phyloP scores from a whole-genome alignment of 768 basidiomycete genomes.

The Xerocomellus amylosporus region DNA sequence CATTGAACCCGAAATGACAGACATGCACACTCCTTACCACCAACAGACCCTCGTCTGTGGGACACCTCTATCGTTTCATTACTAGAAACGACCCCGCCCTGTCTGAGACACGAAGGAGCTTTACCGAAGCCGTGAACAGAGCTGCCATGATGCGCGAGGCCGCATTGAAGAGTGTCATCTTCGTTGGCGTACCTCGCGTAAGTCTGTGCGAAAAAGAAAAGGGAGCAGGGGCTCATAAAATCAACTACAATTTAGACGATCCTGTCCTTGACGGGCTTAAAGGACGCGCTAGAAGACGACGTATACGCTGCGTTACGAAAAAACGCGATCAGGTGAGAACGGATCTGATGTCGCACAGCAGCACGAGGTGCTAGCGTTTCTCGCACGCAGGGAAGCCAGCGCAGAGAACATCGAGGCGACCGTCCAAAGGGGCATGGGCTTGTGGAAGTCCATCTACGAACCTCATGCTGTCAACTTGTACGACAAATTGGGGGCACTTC shows the following conservation, averaged over 20 bases:
- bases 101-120: slow-evolving; percentile 39
- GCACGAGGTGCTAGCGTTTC: slow-evolving; percentile 26
- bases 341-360: slow-evolving; percentile 9
- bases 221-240: slow-evolving; percentile 1
- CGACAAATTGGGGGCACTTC: slow-evolving; percentile 81
- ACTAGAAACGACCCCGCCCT: slow-evolving; percentile 47
- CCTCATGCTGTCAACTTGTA: slow-evolving; percentile 89
- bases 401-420: slow-evolving; percentile 68
- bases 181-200: slow-evolving; percentile 84
- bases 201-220: slow-evolving; percentile 26
- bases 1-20: slow-evolving; percentile 42
- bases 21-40: slow-evolving; percentile 81
- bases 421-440: slow-evolving; percentile 58
- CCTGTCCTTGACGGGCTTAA: slow-evolving; percentile 72
- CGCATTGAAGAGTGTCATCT: slow-evolving; percentile 85
- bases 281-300: slow-evolving; percentile 76
- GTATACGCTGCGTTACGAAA: slow-evolving; percentile 71
- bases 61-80: slow-evolving; percentile 77
- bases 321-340: slow-evolving; percentile 59
- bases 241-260: slow-evolving; percentile 57
- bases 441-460: slow-evolving; percentile 87
- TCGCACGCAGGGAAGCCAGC: slow-evolving; percentile 49
- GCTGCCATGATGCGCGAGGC: slow-evolving; percentile 88
- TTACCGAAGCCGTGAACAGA: slow-evolving; percentile 60
- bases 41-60: slow-evolving; percentile 77